phyloP scores from a whole-genome alignment of 441 rosid species.

The Adansonia gregorii region DNA sequence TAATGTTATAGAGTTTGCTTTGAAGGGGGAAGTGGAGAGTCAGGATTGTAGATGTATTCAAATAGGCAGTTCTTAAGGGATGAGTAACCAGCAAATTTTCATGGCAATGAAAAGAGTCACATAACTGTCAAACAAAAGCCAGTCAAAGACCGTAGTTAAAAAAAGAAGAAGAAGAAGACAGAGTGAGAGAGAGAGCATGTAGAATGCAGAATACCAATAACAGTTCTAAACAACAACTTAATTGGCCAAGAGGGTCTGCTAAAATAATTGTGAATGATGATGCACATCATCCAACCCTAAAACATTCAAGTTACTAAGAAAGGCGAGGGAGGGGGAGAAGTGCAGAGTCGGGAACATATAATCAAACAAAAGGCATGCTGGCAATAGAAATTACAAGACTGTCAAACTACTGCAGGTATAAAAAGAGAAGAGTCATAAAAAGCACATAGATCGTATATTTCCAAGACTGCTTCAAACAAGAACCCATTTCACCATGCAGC shows the following conservation, averaged over 20 bases:
- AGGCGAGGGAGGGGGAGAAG: neutral
- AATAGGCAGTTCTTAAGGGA: neutral
- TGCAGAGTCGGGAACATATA: neutral
- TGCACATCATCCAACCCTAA: neutral
- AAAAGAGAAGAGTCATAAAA: neutral
- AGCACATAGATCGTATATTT: neutral
- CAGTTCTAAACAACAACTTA: neutral
- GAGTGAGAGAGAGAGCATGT: too few species aligned
- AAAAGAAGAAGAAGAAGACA: too few species aligned
- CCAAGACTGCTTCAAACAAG: neutral
- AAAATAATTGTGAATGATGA: neutral
- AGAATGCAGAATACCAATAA: neutral
- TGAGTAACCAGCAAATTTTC: neutral
- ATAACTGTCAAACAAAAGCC: neutral
- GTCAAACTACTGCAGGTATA: neutral
- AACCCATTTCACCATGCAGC: neutral
- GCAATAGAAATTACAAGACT: neutral
- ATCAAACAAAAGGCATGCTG: neutral
- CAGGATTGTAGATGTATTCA: neutral
- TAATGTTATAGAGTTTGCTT: neutral
- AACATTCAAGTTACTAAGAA: conserved; percentile 5
- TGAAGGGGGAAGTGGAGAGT: neutral
- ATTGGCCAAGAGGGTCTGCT: neutral
- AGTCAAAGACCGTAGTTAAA: too few species aligned
- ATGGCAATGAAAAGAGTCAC: neutral